Percentiles rank a stretch among this genome's conserved stretches.
These are phyloP conservation scores for Didymella pomorum DNA, from an alignment of 2,329 filamentous ascomycete species.

Conservation along the genomic window DNA sequence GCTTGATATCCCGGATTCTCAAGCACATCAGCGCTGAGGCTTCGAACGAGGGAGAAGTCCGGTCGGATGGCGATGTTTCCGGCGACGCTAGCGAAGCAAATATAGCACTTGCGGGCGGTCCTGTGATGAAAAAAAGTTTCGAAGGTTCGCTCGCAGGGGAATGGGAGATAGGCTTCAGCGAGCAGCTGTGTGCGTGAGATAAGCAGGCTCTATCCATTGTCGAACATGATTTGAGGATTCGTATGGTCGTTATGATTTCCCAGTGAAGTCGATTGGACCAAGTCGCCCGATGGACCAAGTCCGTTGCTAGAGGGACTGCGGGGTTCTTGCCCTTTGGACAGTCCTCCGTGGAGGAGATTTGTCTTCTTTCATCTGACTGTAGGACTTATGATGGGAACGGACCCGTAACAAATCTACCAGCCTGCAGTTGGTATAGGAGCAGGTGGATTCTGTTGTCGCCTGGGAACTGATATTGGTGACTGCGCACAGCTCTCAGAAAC, in stretches of 20 bases:
- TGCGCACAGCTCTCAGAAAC: neutral
- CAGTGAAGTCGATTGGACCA: neutral
- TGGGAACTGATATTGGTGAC: neutral
- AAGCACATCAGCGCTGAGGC: no score
- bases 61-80: no score
- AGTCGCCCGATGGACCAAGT: neutral
- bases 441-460: neutral
- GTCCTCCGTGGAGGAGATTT: neutral
- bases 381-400: neutral
- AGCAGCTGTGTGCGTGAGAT: no score
- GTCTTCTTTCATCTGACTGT: neutral
- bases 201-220: no score
- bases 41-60: no score
- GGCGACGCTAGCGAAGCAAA: no score
- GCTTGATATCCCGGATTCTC: no score
- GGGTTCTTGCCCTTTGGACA: neutral
- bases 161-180: no score
- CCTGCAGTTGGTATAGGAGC: neutral
- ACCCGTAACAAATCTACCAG: neutral
- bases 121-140: no score
- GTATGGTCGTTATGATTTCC: neutral
- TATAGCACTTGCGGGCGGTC: no score
- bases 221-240: neutral
- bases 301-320: neutral
- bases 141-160: no score